Evolutionary conservation across 345 rosid species (phyloP), one percentile per base, ranked within the genome.

Genomic region (Melaleuca quinquenervia): DNA sequence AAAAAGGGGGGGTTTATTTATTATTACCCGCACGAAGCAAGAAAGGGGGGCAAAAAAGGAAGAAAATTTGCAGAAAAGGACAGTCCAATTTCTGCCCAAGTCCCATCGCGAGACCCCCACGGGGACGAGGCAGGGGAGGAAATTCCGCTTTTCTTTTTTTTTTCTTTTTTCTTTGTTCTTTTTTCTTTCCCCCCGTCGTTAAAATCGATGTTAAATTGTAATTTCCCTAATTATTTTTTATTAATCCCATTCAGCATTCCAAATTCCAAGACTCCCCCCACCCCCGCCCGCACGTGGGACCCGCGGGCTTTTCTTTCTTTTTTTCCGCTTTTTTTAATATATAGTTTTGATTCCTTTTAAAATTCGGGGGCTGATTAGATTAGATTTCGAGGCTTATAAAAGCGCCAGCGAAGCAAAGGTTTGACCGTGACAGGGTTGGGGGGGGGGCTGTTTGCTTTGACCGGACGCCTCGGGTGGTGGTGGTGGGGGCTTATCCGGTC

Each of bases 341-440:
- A 41, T 54, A 82, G 11, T 45, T 53, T 41, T 41, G 41, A 41
- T 41, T 78, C 4, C 0, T 14, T 22, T 12, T 24, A 13, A 29
- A 32, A 12, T 44, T 21, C 27, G 82, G 6, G 20, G 8, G 3
- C 60, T 26, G 51, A 82, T 15, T 49, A 82, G 24, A n/a, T n/a
- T n/a, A n/a, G n/a, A n/a, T 41, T 11, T 27, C 82, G 53, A 50
- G 50, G 21, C 45, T 51, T 6, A n/a, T n/a, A 83, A 86, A 86
- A 83, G 85, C 53, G 85, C 82, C 88, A 87, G 86, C 88, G 84
- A 53, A 82, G 88, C 88, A 87, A 49, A 49, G 83, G 13, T 70
- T 86, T 86, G 87, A 86, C 87, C 84, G 80, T 36, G 85, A 86
- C 88, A 83, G 88, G 6, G 84, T 10, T 26, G 27, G 85, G 75